These are phyloP conservation scores for Pholiota molesta DNA, from an alignment of 768 basidiomycete species.

Conservation along the genomic window DNA sequence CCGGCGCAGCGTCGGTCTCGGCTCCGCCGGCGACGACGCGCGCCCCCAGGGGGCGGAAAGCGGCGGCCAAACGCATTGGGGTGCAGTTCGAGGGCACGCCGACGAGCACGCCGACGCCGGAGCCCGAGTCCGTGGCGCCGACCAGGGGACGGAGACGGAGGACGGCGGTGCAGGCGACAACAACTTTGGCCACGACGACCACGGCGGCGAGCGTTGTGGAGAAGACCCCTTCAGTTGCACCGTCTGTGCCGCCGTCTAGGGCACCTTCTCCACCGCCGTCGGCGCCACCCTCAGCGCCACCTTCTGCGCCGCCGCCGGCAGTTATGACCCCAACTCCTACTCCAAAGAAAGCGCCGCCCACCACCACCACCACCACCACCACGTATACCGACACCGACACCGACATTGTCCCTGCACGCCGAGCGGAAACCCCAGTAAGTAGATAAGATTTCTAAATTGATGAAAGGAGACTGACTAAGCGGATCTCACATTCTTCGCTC, in stretches of 20 bases:
- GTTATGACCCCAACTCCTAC: constrained; percentile 7
- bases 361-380: background rate
- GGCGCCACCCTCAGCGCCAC: constrained; percentile 3
- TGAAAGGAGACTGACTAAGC: background rate
- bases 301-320: constrained; percentile 2
- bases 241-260: constrained; percentile 19
- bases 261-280: constrained; percentile 18
- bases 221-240: constrained; percentile 4
- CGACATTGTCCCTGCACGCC: background rate
- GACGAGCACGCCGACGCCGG: constrained; percentile 68
- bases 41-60: constrained; percentile 45
- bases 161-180: constrained; percentile 26
- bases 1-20: constrained; percentile 25
- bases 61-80: constrained; percentile 39
- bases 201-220: constrained; percentile 25
- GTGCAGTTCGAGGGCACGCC: constrained; percentile 52
- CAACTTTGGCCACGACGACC: constrained; percentile 29
- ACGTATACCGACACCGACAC: background rate
- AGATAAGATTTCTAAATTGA: background rate
- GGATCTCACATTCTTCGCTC: background rate
- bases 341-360: background rate
- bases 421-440: constrained; percentile 10
- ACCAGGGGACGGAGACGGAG: constrained; percentile 38
- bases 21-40: constrained; percentile 39
- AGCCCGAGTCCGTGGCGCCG: constrained; percentile 48